phyloP scores from a whole-genome alignment of 1,139 yeast species.

The Geotrichum australiense region DNA sequence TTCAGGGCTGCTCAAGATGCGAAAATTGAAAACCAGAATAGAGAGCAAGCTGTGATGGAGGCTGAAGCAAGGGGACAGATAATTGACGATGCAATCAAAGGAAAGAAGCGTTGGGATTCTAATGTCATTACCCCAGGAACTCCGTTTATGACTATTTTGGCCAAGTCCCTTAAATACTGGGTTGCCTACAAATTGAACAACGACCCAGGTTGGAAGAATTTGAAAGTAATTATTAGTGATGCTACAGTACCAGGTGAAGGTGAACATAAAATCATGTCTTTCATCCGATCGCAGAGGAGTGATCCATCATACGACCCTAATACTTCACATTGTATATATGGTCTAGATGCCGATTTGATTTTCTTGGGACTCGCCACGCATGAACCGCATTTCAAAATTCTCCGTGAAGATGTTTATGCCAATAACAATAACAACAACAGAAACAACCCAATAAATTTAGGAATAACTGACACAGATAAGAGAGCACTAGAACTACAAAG shows the following conservation, averaged over 20 bases:
- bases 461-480: slow-evolving; percentile 25
- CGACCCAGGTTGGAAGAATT: slow-evolving; percentile 86
- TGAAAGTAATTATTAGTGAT: slow-evolving; percentile 81
- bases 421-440: slow-evolving; percentile 37
- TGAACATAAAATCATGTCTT: slow-evolving; percentile 96
- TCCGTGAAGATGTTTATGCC: slow-evolving; percentile 95
- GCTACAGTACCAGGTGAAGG: slow-evolving; percentile 99
- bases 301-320: slow-evolving; percentile 74
- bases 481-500: slow-evolving; percentile 47
- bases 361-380: slow-evolving; percentile 96
- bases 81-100: slow-evolving; percentile 38
- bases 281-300: slow-evolving; percentile 73
- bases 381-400: slow-evolving; percentile 90
- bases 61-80: slow-evolving; percentile 41
- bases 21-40: slow-evolving; percentile 39
- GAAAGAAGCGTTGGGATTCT: slow-evolving; percentile 68
- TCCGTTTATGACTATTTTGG: slow-evolving; percentile 90
- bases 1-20: slow-evolving; percentile 95
- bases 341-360: slow-evolving; percentile 95
- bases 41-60: slow-evolving; percentile 40
- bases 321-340: slow-evolving; percentile 91
- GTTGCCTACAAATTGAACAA: slow-evolving; percentile 83
- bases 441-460: slow-evolving; percentile 15
- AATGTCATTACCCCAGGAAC: slow-evolving; percentile 98
- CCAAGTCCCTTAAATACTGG: slow-evolving; percentile 79